Evolutionary conservation across 2,329 filamentous ascomycete species (phyloP), one percentile per base, ranked within the genome.

Genomic region (Aureobasidium melanogenum): DNA sequence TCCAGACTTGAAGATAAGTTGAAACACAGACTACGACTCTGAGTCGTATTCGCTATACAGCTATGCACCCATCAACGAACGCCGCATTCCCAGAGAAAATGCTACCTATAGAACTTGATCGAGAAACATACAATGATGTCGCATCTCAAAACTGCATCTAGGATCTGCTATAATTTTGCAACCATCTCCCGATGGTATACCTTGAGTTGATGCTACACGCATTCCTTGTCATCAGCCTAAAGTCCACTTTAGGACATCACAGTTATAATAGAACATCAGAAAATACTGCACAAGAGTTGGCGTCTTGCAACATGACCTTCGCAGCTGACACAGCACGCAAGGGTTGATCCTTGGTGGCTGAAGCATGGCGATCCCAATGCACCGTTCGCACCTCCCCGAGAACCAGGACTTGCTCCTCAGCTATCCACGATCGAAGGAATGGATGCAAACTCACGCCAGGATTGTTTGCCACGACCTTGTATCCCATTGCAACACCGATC

Each of bases 401-500:
- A 57, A 57, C 54, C 54, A 57, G 54, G 54, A 46, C 51, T 32
- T 55, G 22, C 14, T 26, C 15, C 7, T 57, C 51, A 30, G 39
- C 54, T 36, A 46, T 15, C 36, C 39, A 26, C 41, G 32, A 44
- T 57, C 54, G 41, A 57, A 57, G 54, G 54, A 57, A 57, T 57
- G 54, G 54, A 46, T 38, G 54, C 54, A 46, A n/a, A 12, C 47
- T 10, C 41, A 34, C 46, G 28, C 22, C 28, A 57, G 54, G 54
- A 57, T 57, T 57, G 54, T 34, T 46, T 46, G 54, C 51, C 51
- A 55, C 51, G 51, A 55, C 51, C 43, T 43, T 57, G 54, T 57
- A 57, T 36, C 41, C 41, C 41, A 46, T 46, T 30, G 36, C 54
- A 30, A 57, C 41, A 12, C 19, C 41, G 54, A 57, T 57, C 54